phyloP scores from a whole-genome alignment of 345 rosid species.

The Excoecaria agallocha region DNA sequence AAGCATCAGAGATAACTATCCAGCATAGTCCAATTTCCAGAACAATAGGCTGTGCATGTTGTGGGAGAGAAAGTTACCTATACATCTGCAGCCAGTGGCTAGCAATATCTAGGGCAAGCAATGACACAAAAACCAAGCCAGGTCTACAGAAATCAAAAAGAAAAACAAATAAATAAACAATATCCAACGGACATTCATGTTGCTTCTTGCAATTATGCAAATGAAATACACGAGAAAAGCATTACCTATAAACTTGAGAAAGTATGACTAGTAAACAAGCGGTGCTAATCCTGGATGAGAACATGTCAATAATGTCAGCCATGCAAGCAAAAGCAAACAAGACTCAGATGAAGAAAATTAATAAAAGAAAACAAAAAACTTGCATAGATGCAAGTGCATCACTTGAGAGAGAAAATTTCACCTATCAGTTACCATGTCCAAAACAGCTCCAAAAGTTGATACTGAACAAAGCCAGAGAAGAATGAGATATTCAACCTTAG shows the following conservation, averaged over 20 bases:
- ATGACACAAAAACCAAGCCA: constrained; percentile 74
- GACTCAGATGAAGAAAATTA: too few species aligned
- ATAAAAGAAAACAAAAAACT: constrained; percentile 8
- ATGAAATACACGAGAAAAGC: constrained; percentile 3
- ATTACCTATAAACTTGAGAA: constrained; percentile 77
- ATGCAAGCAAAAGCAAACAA: not conserved
- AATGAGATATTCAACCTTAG: constrained; percentile 14
- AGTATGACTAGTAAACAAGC: constrained; percentile 87
- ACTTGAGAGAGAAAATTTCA: constrained; percentile 17
- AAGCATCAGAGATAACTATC: constrained; percentile 19
- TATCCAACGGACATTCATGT: not conserved
- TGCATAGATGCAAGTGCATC: not conserved
- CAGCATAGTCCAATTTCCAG: not conserved
- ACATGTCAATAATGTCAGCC: constrained; percentile 16
- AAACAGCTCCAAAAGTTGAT: constrained; percentile 93
- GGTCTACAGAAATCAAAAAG: constrained; percentile 54
- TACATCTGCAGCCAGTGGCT: constrained; percentile 98
- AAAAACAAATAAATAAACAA: not conserved
- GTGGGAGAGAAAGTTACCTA: constrained; percentile 46
- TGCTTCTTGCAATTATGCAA: not conserved
- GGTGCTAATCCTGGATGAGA: constrained; percentile 81
- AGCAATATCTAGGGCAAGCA: constrained; percentile 84
- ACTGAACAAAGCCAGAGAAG: constrained; percentile 43
- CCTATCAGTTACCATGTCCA: constrained; percentile 99
- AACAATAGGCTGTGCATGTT: not conserved